Conservation (phyloP, 257 asterid genomes). For the Nicotiana obtusifolia region DNA sequence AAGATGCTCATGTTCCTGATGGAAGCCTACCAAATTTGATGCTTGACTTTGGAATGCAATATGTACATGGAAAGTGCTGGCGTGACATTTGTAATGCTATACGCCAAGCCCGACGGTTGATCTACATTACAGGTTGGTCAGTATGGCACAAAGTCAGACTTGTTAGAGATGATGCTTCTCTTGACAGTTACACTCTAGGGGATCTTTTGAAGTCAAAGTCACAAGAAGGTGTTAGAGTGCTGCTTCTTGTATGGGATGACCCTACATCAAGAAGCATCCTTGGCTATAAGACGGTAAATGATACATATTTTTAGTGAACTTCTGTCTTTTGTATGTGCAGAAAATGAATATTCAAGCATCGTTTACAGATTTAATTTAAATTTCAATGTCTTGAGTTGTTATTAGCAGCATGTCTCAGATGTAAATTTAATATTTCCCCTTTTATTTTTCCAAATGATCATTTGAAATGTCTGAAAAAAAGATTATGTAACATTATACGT, state of each 20-base stretch:
- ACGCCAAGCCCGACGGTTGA: conserved; percentile 69
- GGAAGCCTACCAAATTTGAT: conserved; percentile 65
- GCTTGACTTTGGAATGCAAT: conserved; percentile 69
- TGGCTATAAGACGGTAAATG: conserved; percentile 84
- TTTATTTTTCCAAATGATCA: background rate
- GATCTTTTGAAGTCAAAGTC: conserved; percentile 88
- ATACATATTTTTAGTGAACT: background rate
- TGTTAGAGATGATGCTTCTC: conserved; percentile 65
- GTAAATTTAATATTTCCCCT: background rate
- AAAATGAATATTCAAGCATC: conserved; percentile 4
- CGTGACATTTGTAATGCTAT: conserved; percentile 79
- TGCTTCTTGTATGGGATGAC: conserved; percentile 96
- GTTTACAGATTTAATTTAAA: background rate
- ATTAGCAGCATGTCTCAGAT: background rate
- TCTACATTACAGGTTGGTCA: conserved; percentile 97
- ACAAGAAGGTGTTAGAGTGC: conserved; percentile 97
- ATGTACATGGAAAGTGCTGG: conserved; percentile 94
- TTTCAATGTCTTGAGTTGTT: conserved; percentile 3
- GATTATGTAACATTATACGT: background rate
- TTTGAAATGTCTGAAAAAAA: background rate
- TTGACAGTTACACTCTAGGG: conserved; percentile 61
- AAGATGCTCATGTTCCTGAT: conserved; percentile 97
- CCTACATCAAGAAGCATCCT: conserved; percentile 93
- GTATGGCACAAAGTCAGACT: conserved; percentile 95
- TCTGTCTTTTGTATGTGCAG: background rate